Base-by-base conservation (phyloP, 2,329 filamentous ascomycete species). In the Delphinella strobiligena region DNA sequence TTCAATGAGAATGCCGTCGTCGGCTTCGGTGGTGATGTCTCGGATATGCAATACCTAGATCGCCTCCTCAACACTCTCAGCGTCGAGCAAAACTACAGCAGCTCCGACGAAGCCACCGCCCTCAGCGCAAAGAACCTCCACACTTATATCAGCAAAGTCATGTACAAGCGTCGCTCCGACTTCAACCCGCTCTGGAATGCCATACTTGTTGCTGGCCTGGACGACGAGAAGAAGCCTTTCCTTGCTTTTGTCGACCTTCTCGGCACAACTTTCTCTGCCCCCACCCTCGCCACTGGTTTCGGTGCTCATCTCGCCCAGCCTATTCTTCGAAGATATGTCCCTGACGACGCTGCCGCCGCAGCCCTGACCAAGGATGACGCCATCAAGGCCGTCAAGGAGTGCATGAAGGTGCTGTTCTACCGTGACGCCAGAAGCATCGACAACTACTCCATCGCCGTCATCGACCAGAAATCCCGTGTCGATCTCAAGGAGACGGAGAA, bases 121-220 rank as follows among this genome's bases (percentile, higher is more conserved):
- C 80, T 98, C 54, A 86, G 82, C 61, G 91, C 91, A 41, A 82
- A 84, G 62, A 95, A 95, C 67, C 77, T 98, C 49, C 89, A 96
- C 74, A 93, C 83, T 61, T 98, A 96, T 67, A 78, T 98, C 43
- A 75, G 84, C 55, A 95, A 96, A 70, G 82, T 96, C 50, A 78
- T 98, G 63, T 98, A 98, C 75, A 80, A 82, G 66, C 85, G 91
- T 51, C 86, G 91, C 55, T 86, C 81, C 56, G 84, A 94, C 59
- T 93, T 98, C 72, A 85, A 98, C 68, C 91, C 91, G 9, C 75
- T 98, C 46, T 98, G 91, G 91, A 98, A 96, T 68, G 81, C 88
- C 59, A 68, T 98, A 45, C 75, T 98, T 33, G 84, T 98, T 38
- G 89, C 82, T 37, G 91, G 91, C 18, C 72, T 96, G 42, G 85